Evolutionary conservation across 2,329 filamentous ascomycete species (phyloP).

Genomic region (Fusarium tanahbumbuense): DNA sequence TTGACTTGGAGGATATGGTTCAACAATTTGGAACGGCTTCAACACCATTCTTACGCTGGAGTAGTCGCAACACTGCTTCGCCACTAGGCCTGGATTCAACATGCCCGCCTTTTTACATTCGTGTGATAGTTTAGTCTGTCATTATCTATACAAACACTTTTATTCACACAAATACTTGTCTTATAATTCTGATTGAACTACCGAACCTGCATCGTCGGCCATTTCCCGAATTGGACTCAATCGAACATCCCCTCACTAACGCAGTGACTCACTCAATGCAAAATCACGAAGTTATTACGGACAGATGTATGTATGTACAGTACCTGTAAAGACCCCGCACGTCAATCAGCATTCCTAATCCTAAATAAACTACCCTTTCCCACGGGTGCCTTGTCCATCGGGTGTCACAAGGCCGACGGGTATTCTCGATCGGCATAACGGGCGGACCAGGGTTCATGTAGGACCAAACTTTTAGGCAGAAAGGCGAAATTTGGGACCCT

Average conservation of each 20-base stretch:
- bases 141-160: neutral
- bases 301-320: neutral
- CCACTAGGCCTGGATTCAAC: slow-evolving; percentile 22
- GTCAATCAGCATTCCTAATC: neutral
- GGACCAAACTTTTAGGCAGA: slow-evolving; percentile 19
- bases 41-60: neutral
- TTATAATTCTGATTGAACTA: neutral
- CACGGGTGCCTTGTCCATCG: slow-evolving; percentile 24
- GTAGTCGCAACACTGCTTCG: slow-evolving; percentile 25
- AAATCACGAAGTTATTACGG: too few species aligned
- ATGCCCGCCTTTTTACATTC: slow-evolving; percentile 27
- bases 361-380: slow-evolving; percentile 7
- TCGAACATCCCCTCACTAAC: slow-evolving; percentile 5
- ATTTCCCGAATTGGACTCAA: neutral
- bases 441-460: slow-evolving; percentile 1
- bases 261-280: slow-evolving; percentile 1
- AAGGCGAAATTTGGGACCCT: neutral
- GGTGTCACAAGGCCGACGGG: slow-evolving; percentile 29
- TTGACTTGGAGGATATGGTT: neutral
- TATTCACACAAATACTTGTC: neutral
- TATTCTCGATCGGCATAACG: slow-evolving; percentile 14
- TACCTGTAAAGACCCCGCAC: neutral
- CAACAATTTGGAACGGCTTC: slow-evolving; percentile 23
- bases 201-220: neutral
- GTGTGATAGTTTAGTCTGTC: slow-evolving; percentile 12